phyloP scores from a whole-genome alignment of 192 early-diverging fungal genomes.

The Obelidium mucronatum region DNA sequence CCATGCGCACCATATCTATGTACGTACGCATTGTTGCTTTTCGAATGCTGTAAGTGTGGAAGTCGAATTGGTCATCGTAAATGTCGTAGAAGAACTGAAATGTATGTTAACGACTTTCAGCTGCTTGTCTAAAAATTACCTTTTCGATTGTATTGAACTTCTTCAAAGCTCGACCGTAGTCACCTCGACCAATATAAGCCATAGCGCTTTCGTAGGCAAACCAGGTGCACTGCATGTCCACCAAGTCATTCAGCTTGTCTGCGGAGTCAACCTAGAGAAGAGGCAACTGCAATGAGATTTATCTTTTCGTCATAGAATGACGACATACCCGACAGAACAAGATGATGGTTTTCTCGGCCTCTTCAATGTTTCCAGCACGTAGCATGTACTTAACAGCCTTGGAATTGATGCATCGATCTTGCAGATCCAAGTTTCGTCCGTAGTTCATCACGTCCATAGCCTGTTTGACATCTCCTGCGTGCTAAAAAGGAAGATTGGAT shows the following conservation, averaged over 20 bases:
- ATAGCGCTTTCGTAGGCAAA: constrained; percentile 82
- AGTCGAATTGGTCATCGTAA: constrained; percentile 94
- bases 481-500: constrained; percentile 61
- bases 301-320: neutral
- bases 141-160: constrained; percentile 83
- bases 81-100: constrained; percentile 77
- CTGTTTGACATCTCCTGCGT: constrained; percentile 74
- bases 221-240: constrained; percentile 94
- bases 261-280: constrained; percentile 50
- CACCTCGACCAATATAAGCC: constrained; percentile 69
- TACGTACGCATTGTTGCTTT: constrained; percentile 90
- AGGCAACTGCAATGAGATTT: neutral
- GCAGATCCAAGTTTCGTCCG: constrained; percentile 87
- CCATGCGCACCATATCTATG: constrained; percentile 78
- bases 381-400: constrained; percentile 96
- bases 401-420: constrained; percentile 94
- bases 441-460: constrained; percentile 86
- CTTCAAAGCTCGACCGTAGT: constrained; percentile 86
- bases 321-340: constrained; percentile 80
- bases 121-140: constrained; percentile 36
- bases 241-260: constrained; percentile 79
- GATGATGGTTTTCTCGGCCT: constrained; percentile 85
- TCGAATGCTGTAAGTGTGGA: constrained; percentile 92
- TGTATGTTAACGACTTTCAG: neutral
- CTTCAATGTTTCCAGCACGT: constrained; percentile 75